These are phyloP conservation scores for Coelastrella sp. DNA, from an alignment of 139 green algal genomes.

Conservation along the genomic window DNA sequence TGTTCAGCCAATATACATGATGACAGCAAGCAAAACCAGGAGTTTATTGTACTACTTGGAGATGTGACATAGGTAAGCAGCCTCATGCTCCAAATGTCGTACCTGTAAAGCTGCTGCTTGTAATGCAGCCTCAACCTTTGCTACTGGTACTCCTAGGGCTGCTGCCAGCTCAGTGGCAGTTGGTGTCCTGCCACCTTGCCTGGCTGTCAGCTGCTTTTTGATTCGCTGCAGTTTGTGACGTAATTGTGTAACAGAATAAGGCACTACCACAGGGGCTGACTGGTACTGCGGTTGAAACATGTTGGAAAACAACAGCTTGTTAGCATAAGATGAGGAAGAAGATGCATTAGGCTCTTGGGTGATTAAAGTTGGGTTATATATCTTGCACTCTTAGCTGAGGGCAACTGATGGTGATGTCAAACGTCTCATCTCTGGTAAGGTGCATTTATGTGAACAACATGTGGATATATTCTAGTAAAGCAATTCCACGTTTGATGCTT, in stretches of 20 bases:
- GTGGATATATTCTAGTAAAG: too few relatives aligned
- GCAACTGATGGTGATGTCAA: too few relatives aligned
- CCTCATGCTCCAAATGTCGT: neutral
- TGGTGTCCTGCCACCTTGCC: neutral
- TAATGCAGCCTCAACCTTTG: neutral
- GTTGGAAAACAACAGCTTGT: too few relatives aligned
- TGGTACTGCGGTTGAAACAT: too few relatives aligned
- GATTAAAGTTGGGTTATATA: neutral
- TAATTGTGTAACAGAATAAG: neutral
- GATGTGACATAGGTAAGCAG: neutral
- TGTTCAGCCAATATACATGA: too few relatives aligned
- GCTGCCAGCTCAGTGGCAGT: neutral
- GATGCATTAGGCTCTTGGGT: neutral
- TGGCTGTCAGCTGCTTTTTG: neutral
- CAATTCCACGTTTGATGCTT: too few relatives aligned
- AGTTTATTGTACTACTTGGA: neutral
- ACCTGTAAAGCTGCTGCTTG: slow-evolving; percentile 2
- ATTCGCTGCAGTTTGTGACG: neutral
- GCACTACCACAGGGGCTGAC: neutral
- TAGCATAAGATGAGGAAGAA: neutral
- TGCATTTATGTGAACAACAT: too few relatives aligned
- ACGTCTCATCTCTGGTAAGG: too few relatives aligned
- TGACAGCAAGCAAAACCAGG: too few relatives aligned
- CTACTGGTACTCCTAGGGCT: neutral
- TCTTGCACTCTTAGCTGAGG: too few relatives aligned